A percentile compares a stretch with the other conserved stretches of the same genome.
Evolutionary conservation across 129 eudicot species (phyloP).

Genomic region (Helichrysum umbraculigerum): DNA sequence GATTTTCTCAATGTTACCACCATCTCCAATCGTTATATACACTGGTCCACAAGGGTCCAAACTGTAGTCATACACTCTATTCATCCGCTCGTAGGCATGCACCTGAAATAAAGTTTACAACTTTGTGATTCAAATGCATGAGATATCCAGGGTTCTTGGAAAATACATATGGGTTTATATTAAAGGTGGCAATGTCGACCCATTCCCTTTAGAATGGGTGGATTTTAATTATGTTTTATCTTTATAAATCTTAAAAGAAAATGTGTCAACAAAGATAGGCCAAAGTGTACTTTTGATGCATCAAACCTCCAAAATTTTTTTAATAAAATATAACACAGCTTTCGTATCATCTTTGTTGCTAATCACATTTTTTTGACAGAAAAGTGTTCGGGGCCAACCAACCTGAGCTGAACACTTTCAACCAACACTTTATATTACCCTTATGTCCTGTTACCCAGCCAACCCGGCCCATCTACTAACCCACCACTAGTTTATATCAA

Average conservation of each 20-base stretch:
- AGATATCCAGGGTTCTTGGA: neutral
- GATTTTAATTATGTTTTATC: neutral
- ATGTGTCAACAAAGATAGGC: neutral
- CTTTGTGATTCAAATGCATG: neutral
- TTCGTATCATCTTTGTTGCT: too few relatives aligned
- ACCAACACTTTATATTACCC: neutral
- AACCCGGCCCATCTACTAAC: neutral
- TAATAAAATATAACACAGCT: neutral
- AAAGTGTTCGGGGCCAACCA: neutral
- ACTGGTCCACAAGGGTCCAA: slow-evolving; percentile 89
- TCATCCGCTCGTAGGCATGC: slow-evolving; percentile 90
- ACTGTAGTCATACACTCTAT: slow-evolving; percentile 75
- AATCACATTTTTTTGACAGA: too few relatives aligned
- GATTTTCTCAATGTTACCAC: slow-evolving; percentile 84
- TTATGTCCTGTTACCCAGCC: slow-evolving; percentile 6
- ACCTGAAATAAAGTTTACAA: slow-evolving; percentile 50
- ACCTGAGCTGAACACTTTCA: neutral
- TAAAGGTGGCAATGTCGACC: slow-evolving; percentile 5
- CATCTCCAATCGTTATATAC: slow-evolving; percentile 85
- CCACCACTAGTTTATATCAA: neutral
- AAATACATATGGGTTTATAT: neutral
- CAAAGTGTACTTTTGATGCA: neutral
- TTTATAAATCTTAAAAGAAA: neutral
- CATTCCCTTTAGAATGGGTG: neutral
- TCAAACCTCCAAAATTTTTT: neutral